Evolutionary conservation across 140 eudicot genomes (phyloP).

Genomic region (Oenanthe javanica): DNA sequence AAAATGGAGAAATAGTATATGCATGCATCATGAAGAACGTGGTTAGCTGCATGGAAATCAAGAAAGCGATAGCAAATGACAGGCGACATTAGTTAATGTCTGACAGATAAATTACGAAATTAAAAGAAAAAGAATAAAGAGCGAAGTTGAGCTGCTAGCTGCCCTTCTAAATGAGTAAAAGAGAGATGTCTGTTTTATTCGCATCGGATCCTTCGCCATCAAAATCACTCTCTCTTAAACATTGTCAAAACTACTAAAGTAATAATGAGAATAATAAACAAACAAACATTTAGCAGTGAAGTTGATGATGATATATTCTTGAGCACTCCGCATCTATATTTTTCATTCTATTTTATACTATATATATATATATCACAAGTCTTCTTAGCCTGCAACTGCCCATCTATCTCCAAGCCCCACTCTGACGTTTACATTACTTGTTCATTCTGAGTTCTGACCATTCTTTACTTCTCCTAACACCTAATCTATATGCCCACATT

Average conservation of each 20-base stretch:
- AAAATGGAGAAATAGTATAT: background rate
- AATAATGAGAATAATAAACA: too few species aligned
- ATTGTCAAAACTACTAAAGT: background rate
- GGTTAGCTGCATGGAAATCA: slow-evolving; percentile 1
- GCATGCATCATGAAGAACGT: slow-evolving; percentile 2
- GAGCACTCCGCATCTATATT: background rate
- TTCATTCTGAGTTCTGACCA: background rate
- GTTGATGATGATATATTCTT: background rate
- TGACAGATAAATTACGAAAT: background rate
- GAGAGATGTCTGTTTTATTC: slow-evolving; percentile 23
- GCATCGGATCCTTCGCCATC: slow-evolving; percentile 63
- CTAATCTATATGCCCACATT: background rate
- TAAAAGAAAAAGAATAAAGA: background rate
- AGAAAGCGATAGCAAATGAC: slow-evolving; percentile 2
- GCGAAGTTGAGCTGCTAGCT: background rate
- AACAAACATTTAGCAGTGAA: background rate
- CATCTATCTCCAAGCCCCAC: background rate
- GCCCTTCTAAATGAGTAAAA: background rate
- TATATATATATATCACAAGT: background rate
- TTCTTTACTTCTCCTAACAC: background rate
- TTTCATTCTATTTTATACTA: background rate
- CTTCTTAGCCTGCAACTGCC: background rate
- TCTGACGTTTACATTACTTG: background rate
- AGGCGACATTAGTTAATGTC: background rate
- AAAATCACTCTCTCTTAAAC: background rate